Evolutionary conservation across 495 filamentous ascomycete genomes (phyloP).

Genomic region (Cryomyces antarcticus): DNA sequence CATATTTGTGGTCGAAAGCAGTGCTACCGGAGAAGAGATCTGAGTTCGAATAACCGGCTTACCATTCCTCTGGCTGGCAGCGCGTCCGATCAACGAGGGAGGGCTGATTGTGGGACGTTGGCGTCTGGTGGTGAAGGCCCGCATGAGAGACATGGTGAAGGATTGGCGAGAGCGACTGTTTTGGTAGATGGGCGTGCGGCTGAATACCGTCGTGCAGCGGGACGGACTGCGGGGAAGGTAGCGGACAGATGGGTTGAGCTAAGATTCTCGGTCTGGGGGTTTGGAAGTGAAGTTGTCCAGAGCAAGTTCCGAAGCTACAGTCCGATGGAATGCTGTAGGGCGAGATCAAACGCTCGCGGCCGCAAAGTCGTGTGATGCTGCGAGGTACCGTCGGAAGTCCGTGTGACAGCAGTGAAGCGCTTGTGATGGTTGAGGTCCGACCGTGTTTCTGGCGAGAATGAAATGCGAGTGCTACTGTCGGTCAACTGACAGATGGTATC

Average conservation of each 20-base stretch:
- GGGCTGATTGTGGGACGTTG: conserved; percentile 6
- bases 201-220: too few species aligned
- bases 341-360: neutral
- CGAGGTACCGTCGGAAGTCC: neutral
- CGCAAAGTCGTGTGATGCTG: neutral
- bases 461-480: neutral
- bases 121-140: conserved; percentile 9
- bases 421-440: neutral
- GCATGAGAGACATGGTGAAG: conserved; percentile 6
- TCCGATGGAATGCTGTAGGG: neutral
- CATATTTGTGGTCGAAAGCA: conserved; percentile 90
- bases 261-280: too few species aligned
- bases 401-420: neutral
- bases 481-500: too few species aligned
- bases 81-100: conserved; percentile 6
- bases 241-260: too few species aligned
- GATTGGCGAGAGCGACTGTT: too few species aligned
- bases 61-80: conserved; percentile 21
- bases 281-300: too few species aligned
- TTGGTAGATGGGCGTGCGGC: too few species aligned
- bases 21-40: conserved; percentile 72
- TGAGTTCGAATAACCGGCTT: conserved; percentile 20
- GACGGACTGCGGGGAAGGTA: too few species aligned
- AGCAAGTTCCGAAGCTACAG: neutral
- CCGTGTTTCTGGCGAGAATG: neutral